phyloP scores from a whole-genome alignment of 2,329 filamentous ascomycete species.

The Botryotinia convoluta region DNA sequence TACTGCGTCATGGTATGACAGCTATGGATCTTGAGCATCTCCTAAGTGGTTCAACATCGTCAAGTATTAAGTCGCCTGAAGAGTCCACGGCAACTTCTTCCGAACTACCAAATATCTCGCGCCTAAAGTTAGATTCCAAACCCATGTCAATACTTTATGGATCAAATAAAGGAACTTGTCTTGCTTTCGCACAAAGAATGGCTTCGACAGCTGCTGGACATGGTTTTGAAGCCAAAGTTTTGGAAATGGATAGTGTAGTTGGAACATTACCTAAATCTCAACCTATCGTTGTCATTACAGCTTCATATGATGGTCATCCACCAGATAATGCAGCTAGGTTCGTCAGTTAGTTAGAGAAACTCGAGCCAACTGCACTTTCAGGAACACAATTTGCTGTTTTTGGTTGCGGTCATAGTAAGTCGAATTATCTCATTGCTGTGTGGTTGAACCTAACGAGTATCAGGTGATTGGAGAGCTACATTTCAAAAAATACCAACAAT shows the following conservation, averaged over 20 bases:
- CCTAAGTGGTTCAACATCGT: conserved; percentile 29
- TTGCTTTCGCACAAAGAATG: conserved; percentile 62
- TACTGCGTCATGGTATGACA: conserved; percentile 50
- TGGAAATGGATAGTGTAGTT: conserved; percentile 59
- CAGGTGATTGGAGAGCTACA: conserved; percentile 54
- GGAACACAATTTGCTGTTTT: conserved; percentile 65
- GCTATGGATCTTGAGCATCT: conserved; percentile 43
- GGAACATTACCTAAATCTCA: conserved; percentile 57
- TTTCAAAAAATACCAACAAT: conserved; percentile 66
- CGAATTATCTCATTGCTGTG: conserved; percentile 35
- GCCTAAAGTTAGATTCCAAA: background rate
- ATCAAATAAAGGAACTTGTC: conserved; percentile 74
- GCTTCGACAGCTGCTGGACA: conserved; percentile 55
- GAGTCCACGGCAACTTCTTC: no score
- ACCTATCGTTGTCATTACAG: conserved; percentile 64
- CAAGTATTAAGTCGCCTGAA: background rate
- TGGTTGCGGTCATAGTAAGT: conserved; percentile 56
- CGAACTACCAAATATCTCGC: background rate
- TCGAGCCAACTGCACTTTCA: conserved; percentile 45
- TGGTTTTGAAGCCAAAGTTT: conserved; percentile 54
- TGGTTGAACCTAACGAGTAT: background rate
- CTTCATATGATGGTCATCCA: conserved; percentile 72
- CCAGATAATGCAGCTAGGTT: conserved; percentile 70
- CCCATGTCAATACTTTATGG: conserved; percentile 62
- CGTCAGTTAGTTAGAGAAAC: conserved; percentile 58